Evolutionary conservation across 192 early-diverging fungal genomes (phyloP), one percentile per base, ranked within the genome.

Genomic region (Oehlia diaphana): DNA sequence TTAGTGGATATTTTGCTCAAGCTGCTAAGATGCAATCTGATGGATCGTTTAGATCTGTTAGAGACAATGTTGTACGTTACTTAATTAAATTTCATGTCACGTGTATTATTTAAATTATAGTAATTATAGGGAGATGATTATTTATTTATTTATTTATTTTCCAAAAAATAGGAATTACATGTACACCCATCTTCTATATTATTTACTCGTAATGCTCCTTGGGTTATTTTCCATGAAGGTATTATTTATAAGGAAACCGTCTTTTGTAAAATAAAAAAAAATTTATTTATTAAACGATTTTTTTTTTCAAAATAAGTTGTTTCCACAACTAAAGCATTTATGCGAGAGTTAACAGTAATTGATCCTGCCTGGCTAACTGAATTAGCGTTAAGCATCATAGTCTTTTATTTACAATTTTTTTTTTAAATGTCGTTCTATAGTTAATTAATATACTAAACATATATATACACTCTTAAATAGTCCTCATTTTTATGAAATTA

Each of bases 361-460:
- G 98, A 99, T 33, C 87, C 91, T 14, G 90, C 90, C n/a, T 98
- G 98, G 98, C 83, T 99, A 73, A 94, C 94, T n/a, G 96, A 99
- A 85, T 90, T 96, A 9, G 97, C 96, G 77, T 78, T 74, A 75
- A 39, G 31, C 31, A 75, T 63, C 14, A 10, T 44, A 21, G 4
- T 62, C 23, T n/a, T 75, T 37, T 62, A 33, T 62, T 44, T 62
- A 21, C 61, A 28, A 31, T 31, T 35, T 23, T 78, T 53, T 67
- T 37, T 35, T 39, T 58, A 50, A 39, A 5, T 16, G 21, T 74
- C 63, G 10, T 62, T 62, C 28, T 44, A 10, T 16, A 28, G 47
- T 47, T 72, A 50, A 14, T 61, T 19, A n/a, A 23, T 21, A 21
- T 74, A 7, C 19, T 62, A 62, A 31, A 66, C 8, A 33, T 35